These are phyloP conservation scores for Tulasnella sp. DNA, from an alignment of 768 basidiomycete genomes.

Conservation along the genomic window DNA sequence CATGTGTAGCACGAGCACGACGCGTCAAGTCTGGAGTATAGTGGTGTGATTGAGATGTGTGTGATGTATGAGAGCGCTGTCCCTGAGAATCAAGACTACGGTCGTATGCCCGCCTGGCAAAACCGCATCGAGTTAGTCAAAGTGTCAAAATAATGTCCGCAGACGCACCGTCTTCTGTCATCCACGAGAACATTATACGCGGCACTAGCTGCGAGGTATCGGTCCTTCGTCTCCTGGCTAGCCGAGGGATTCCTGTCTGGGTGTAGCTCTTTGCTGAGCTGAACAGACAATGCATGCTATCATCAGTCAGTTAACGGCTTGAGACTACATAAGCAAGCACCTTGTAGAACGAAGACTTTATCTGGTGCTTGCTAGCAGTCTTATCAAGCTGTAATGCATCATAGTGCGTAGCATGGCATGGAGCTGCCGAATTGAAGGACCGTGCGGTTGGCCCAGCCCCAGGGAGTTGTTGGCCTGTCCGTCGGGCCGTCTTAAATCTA, in stretches of 20 bases:
- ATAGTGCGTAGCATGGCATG: constrained; percentile 15
- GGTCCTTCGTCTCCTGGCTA: constrained; percentile 11
- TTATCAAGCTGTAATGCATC: constrained; percentile 13
- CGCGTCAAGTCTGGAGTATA: constrained; percentile 9
- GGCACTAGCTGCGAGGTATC: constrained; percentile 14
- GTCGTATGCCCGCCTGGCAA: constrained; percentile 18
- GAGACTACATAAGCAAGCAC: background rate
- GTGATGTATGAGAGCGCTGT: background rate
- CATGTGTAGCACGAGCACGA: constrained; percentile 15
- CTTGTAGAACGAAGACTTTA: constrained; percentile 19
- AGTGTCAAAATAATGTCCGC: background rate
- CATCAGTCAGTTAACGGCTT: background rate
- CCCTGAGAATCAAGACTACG: background rate
- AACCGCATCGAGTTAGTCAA: background rate
- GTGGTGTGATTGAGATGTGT: constrained; percentile 2
- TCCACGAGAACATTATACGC: constrained; percentile 18
- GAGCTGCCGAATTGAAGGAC: background rate
- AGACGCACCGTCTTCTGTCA: constrained; percentile 16
- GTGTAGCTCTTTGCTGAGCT: constrained; percentile 19
- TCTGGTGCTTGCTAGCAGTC: constrained; percentile 15
- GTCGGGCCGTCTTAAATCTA: no score
- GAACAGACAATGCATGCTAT: background rate
- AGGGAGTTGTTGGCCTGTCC: no score
- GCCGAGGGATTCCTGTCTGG: constrained; percentile 16
- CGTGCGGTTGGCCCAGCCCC: background rate